Conservation (phyloP, 2,329 filamentous ascomycete species). For the Atkinsonella hypoxylon region DNA sequence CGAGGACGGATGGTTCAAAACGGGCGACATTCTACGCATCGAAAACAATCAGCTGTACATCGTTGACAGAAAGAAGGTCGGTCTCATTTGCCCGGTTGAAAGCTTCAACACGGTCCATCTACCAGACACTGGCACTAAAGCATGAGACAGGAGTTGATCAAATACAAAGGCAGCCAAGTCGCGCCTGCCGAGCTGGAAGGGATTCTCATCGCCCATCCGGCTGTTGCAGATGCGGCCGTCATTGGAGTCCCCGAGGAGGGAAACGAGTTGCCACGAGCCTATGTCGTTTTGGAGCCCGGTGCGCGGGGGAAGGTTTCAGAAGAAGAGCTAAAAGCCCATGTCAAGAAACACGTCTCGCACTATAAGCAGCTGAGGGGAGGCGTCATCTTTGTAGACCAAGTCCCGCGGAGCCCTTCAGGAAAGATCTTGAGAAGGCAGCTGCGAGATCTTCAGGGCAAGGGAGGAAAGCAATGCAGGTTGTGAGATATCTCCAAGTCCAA, state of each 20-base stretch:
- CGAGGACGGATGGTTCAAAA: slow-evolving; percentile 55
- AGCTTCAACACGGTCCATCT: neutral
- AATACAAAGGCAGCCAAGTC: slow-evolving; percentile 51
- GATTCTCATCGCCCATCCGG: slow-evolving; percentile 26
- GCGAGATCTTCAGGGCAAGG: slow-evolving; percentile 9
- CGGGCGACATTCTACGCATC: slow-evolving; percentile 65
- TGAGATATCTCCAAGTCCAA: neutral
- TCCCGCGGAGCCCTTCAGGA: slow-evolving; percentile 53
- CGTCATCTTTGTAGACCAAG: slow-evolving; percentile 49
- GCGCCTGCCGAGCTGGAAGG: slow-evolving; percentile 52
- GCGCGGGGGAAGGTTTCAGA: slow-evolving; percentile 14
- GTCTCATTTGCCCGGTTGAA: neutral
- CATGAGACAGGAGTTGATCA: slow-evolving; percentile 38
- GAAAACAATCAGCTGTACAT: slow-evolving; percentile 63
- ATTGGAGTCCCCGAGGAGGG: slow-evolving; percentile 38
- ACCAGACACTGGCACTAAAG: neutral
- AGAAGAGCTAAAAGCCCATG: slow-evolving; percentile 15
- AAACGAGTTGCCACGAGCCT: slow-evolving; percentile 37
- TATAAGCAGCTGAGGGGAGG: slow-evolving; percentile 61
- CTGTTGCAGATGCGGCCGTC: slow-evolving; percentile 46
- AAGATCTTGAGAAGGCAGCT: slow-evolving; percentile 33
- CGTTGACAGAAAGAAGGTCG: slow-evolving; percentile 62
- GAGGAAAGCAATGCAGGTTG: neutral
- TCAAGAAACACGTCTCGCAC: slow-evolving; percentile 24
- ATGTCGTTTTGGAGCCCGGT: slow-evolving; percentile 17